Evolutionary conservation across 305 asterid genomes (phyloP), one percentile per base, ranked within the genome.

Genomic region (Fraxinus albicans): DNA sequence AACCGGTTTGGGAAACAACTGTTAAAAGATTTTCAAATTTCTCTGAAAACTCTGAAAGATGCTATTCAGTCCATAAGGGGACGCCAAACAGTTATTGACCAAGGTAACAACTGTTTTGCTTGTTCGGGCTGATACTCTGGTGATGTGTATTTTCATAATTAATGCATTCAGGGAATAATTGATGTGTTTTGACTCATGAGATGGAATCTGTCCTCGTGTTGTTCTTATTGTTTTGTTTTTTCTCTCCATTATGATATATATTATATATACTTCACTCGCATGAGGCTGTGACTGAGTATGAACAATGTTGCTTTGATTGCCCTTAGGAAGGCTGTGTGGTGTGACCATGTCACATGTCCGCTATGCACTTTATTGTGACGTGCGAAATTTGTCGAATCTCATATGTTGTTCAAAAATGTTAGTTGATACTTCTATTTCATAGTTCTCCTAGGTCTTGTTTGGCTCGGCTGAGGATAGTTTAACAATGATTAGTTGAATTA

Each of bases 11-110:
- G 99, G 73, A 94, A 92, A 88, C 98, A 93, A 72, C 77, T 96
- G 81, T 90, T 89, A 65, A 92, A 85, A 90, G 98, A 96, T 82
- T 93, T 94, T 81, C 93, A 94, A 77, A 83, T 96, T 81, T 83
- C 97, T 35, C 81, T 47, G 84, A 90, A 87, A 85, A 79, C 89
- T 31, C 42, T 96, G 69, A 94, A 89, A 86, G 97, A 91, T 84
- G 98, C 97, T 80, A 78, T 96, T 83, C 91, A 94, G 88, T 80
- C 95, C 40, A 88, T 96, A 76, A 90, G 99, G 87, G 99, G 99
- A 69, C 92, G 88, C 81, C 99, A 96, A 82, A 94, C 90, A 42
- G 99, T 96, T 79, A 93, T 90, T 67, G 99, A 96, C 87, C 99
- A 96, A 91, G 98, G 99, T 94, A 81, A 35, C 38, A 40, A 23